A percentile compares a stretch with the other conserved stretches of the same genome.
These are phyloP conservation scores for Hyaloperonospora brassicae DNA, from an alignment of 352 stramenopile species.

Conservation along the genomic window DNA sequence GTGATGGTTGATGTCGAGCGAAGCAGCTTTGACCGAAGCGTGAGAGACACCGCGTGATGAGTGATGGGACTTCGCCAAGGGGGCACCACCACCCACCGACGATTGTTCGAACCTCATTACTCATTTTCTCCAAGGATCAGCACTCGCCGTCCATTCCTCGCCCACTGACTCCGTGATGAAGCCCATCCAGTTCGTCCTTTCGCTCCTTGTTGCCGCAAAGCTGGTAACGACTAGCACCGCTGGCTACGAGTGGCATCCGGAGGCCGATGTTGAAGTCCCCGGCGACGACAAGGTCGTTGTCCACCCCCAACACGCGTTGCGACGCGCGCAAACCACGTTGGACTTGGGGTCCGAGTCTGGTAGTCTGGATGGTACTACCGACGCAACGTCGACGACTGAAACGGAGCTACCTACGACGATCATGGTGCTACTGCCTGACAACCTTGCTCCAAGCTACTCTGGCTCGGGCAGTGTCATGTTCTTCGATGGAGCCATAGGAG, in stretches of 20 bases:
- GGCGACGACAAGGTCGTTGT: constrained; percentile 5
- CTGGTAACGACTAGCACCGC: constrained; percentile 12
- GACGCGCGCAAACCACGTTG: constrained; percentile 23
- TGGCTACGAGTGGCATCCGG: constrained; percentile 22
- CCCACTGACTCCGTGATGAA: constrained; percentile 21
- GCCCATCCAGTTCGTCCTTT: constrained; percentile 19
- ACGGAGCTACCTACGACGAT: constrained; percentile 39
- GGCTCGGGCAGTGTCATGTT: constrained; percentile 44
- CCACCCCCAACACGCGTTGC: constrained; percentile 10
- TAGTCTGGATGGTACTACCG: constrained; percentile 9
- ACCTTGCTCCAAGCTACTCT: constrained; percentile 35
- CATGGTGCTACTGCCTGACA: constrained; percentile 49
- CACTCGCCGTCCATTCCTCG: background rate
- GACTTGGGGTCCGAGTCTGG: constrained; percentile 13
- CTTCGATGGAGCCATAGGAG: constrained; percentile 20
- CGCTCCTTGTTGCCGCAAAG: constrained; percentile 13
- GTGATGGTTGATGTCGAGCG: too few species aligned
- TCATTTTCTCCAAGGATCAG: constrained; percentile 19
- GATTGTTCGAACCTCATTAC: constrained; percentile 18
- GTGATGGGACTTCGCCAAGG: too few species aligned
- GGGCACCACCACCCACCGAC: too few species aligned
- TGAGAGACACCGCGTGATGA: too few species aligned
- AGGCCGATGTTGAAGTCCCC: constrained; percentile 22
- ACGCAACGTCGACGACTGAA: constrained; percentile 15
- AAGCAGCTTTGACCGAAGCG: too few species aligned